phyloP scores from a whole-genome alignment of 345 rosid genomes.

The Eucalyptus urophylla region DNA sequence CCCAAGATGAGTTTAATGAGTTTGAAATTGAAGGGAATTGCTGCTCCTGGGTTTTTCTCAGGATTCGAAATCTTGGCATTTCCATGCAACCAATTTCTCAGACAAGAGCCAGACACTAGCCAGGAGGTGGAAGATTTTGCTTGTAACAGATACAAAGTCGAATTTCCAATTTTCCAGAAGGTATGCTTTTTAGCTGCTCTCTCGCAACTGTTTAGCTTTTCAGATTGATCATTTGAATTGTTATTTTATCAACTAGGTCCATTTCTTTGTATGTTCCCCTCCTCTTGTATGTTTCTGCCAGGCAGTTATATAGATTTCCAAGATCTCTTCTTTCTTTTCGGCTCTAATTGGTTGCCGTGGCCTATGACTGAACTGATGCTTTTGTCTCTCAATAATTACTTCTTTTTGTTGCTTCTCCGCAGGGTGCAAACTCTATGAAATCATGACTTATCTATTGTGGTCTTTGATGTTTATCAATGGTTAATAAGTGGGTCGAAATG shows the following conservation, averaged over 20 bases:
- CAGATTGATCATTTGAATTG: background rate
- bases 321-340: background rate
- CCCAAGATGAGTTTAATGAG: background rate
- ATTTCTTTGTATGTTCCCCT: background rate
- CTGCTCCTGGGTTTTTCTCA: slow-evolving; percentile 3
- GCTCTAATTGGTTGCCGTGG: background rate
- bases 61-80: slow-evolving; percentile 85
- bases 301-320: background rate
- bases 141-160: slow-evolving; percentile 72
- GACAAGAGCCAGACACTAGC: slow-evolving; percentile 75
- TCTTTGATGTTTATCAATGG: background rate
- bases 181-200: slow-evolving; percentile 4
- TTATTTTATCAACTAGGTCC: background rate
- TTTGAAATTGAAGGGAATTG: background rate
- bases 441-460: background rate
- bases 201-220: background rate
- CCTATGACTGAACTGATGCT: background rate
- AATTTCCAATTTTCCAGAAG: slow-evolving; percentile 81
- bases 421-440: background rate
- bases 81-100: slow-evolving; percentile 86
- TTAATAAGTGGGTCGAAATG: background rate
- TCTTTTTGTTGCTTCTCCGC: background rate
- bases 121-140: slow-evolving; percentile 69
- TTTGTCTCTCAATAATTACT: background rate
- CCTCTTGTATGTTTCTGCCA: background rate